Percentiles rank a stretch among this genome's conserved stretches.
Conservation (phyloP, 2,329 filamentous ascomycete species). For the Coniochaeta sp. region DNA sequence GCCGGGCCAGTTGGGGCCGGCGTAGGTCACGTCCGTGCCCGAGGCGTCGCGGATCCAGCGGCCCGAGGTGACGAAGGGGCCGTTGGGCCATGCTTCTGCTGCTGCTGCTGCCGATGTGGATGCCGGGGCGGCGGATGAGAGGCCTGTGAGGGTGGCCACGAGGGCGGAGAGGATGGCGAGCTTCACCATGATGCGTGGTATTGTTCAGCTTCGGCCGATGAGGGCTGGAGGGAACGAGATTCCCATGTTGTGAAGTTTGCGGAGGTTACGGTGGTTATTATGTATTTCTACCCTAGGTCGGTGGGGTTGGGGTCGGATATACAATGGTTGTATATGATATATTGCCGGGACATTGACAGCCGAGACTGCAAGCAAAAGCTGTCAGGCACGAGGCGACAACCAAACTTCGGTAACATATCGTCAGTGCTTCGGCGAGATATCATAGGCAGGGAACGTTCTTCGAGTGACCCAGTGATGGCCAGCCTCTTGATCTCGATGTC, state of each 20-base stretch:
- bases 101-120: no score
- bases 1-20: conserved; percentile 56
- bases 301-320: not conserved
- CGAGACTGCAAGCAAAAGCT: not conserved
- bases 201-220: no score
- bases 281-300: not conserved
- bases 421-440: no score
- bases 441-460: no score
- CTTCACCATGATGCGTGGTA: conserved; percentile 12
- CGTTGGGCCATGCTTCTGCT: conserved; percentile 29
- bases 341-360: conserved; percentile 1
- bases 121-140: conserved; percentile 9
- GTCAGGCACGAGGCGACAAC: no score
- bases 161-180: conserved; percentile 3
- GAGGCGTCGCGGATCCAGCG: conserved; percentile 35
- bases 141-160: conserved; percentile 6
- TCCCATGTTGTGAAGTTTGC: no score
- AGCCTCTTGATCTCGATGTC: no score
- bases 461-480: no score
- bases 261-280: not conserved
- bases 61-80: conserved; percentile 32
- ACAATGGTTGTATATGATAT: not conserved
- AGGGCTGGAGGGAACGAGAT: no score
- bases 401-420: no score
- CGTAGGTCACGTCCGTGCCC: conserved; percentile 38